Percentiles rank a stretch among this genome's conserved stretches.
Conservation (phyloP, 1,139 yeast genomes). For the Candida tunisiensis region DNA sequence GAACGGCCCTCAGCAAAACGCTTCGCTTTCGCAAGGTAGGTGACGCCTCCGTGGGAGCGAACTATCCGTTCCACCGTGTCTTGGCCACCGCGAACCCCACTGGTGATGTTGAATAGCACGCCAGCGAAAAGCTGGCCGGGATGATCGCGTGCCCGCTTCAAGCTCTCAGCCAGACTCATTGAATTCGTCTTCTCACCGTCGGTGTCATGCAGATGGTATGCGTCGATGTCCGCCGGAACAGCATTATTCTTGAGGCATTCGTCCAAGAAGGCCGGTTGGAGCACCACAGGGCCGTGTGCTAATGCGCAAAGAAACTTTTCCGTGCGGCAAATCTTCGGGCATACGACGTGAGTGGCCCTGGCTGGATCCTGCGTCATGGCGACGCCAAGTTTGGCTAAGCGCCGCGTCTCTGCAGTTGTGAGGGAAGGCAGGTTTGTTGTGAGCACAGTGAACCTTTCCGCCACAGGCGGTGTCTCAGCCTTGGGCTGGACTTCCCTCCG, state of each 20-base stretch:
- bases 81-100: conserved; percentile 49
- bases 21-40: too few species aligned
- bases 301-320: conserved; percentile 52
- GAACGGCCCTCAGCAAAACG: too few species aligned
- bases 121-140: conserved; percentile 25
- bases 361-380: background rate
- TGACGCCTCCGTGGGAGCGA: conserved; percentile 42
- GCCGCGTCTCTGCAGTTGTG: too few species aligned
- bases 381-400: background rate
- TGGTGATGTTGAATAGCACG: conserved; percentile 36
- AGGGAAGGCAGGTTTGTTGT: too few species aligned
- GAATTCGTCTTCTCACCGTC: conserved; percentile 11
- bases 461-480: too few species aligned
- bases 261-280: conserved; percentile 12
- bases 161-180: too few species aligned
- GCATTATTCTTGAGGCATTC: conserved; percentile 7
- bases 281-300: conserved; percentile 23
- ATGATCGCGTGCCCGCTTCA: conserved; percentile 15
- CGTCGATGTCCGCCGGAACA: conserved; percentile 7
- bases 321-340: conserved; percentile 65
- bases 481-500: too few species aligned
- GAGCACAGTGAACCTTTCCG: too few species aligned
- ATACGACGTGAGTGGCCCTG: conserved; percentile 24
- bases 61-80: conserved; percentile 43
- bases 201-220: conserved; percentile 15